These are phyloP conservation scores for Aspergillus diversus DNA, from an alignment of 495 filamentous ascomycete species.

Conservation along the genomic window DNA sequence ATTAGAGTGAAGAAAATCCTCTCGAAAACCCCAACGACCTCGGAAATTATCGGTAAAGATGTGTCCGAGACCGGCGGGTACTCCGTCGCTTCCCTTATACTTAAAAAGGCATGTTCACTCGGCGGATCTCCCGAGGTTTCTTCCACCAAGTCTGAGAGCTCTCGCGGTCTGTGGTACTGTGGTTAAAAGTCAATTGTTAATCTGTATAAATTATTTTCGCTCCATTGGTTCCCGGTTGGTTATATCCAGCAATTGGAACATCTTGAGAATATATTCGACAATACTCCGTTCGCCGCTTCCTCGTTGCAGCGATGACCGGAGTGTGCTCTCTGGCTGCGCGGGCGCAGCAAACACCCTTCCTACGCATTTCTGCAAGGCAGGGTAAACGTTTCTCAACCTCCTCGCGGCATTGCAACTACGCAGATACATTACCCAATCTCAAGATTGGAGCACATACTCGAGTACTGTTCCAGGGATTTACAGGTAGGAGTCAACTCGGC, in stretches of 20 bases:
- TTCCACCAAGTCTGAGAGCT: not conserved
- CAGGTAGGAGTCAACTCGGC: conserved; percentile 53
- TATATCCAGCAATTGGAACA: not conserved
- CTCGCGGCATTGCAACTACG: conserved; percentile 43
- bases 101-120: not conserved
- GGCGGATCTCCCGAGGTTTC: conserved; percentile 17
- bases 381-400: conserved; percentile 47
- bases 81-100: conserved; percentile 1
- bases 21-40: not conserved
- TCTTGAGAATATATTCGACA: not conserved
- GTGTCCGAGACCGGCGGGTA: conserved; percentile 25
- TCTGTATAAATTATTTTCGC: not conserved
- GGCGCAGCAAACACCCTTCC: conserved; percentile 15
- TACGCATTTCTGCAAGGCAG: conserved; percentile 14
- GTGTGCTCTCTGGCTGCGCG: conserved; percentile 24
- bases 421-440: conserved; percentile 72
- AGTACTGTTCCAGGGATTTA: conserved; percentile 90
- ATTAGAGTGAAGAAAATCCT: conserved; percentile 7
- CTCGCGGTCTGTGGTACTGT: not conserved
- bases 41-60: conserved; percentile 17
- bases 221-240: not conserved
- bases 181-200: not conserved
- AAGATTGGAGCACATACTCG: conserved; percentile 78
- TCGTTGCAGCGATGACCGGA: conserved; percentile 17
- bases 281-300: not conserved